Conservation (phyloP, 768 basidiomycete genomes). For the Mrakia gelida region DNA sequence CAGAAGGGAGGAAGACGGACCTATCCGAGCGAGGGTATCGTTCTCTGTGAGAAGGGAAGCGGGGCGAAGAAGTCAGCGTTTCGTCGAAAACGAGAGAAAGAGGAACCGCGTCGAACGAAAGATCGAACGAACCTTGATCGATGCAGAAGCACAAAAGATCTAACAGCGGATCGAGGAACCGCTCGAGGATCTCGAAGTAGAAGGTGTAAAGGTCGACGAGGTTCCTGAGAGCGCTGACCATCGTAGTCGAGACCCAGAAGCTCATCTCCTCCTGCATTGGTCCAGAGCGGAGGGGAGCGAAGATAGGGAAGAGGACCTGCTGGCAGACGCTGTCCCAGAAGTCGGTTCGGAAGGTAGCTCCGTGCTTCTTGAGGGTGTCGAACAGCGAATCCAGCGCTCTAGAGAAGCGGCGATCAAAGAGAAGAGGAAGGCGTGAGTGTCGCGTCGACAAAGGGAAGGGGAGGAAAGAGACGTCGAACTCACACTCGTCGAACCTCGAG, state of each 20-base stretch:
- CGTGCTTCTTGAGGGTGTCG: slow-evolving; percentile 84
- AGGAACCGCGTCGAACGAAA: too few species aligned
- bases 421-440: not conserved
- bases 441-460: slow-evolving; percentile 3
- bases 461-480: slow-evolving; percentile 45
- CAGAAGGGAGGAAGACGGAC: not conserved
- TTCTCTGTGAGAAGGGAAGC: slow-evolving; percentile 62
- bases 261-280: slow-evolving; percentile 98
- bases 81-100: not conserved
- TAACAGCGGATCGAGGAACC: slow-evolving; percentile 85
- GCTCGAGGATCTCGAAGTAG: slow-evolving; percentile 85
- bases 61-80: slow-evolving; percentile 14
- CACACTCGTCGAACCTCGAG: slow-evolving; percentile 93
- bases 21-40: slow-evolving; percentile 93
- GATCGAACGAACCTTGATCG: slow-evolving; percentile 73
- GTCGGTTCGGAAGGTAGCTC: slow-evolving; percentile 73
- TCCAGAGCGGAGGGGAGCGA: slow-evolving; percentile 92
- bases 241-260: slow-evolving; percentile 97
- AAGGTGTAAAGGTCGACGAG: slow-evolving; percentile 92
- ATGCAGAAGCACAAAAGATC: slow-evolving; percentile 94
- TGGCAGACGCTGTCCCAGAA: slow-evolving; percentile 99
- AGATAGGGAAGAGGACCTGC: slow-evolving; percentile 95
- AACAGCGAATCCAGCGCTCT: slow-evolving; percentile 97
- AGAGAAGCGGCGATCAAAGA: slow-evolving; percentile 27
- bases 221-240: slow-evolving; percentile 95